Percentiles rank a stretch among this genome's conserved stretches.
Evolutionary conservation across 2,329 filamentous ascomycete genomes (phyloP).

Genomic region (Penicillium sp.): DNA sequence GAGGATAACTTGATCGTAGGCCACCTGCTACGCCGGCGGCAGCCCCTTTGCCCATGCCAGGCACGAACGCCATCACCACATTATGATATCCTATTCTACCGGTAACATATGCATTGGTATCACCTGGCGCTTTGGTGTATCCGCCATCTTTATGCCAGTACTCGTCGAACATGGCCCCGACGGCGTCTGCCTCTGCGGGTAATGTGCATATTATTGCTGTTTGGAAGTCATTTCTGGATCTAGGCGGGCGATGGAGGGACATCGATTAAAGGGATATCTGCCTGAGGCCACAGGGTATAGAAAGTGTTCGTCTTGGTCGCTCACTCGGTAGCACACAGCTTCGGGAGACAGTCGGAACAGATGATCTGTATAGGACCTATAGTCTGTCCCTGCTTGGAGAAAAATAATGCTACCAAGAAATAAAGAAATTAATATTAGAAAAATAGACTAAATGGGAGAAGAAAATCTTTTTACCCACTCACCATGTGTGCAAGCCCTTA

Average conservation of each 20-base stretch:
- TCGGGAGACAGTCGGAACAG: neutral
- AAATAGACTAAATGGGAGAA: neutral
- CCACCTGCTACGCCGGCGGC: neutral
- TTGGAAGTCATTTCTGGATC: neutral
- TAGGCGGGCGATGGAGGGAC: neutral
- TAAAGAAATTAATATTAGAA: neutral
- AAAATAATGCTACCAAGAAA: neutral
- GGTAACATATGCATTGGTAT: neutral
- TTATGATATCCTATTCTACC: neutral
- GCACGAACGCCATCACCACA: neutral
- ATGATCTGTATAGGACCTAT: neutral
- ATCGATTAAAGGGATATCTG: neutral
- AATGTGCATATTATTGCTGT: neutral
- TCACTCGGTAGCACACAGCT: neutral
- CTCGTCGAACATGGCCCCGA: neutral
- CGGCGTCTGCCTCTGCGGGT: neutral
- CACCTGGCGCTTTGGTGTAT: neutral
- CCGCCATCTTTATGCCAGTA: neutral
- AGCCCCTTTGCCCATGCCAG: neutral
- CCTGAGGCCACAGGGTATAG: neutral
- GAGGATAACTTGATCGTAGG: neutral
- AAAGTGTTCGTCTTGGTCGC: neutral
- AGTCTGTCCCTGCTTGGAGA: neutral
- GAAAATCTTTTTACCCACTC: neutral
- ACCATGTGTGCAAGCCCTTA: neutral